These are phyloP conservation scores for Diacronema lutheri DNA, from an alignment of 78 protist genomes.

Conservation along the genomic window DNA sequence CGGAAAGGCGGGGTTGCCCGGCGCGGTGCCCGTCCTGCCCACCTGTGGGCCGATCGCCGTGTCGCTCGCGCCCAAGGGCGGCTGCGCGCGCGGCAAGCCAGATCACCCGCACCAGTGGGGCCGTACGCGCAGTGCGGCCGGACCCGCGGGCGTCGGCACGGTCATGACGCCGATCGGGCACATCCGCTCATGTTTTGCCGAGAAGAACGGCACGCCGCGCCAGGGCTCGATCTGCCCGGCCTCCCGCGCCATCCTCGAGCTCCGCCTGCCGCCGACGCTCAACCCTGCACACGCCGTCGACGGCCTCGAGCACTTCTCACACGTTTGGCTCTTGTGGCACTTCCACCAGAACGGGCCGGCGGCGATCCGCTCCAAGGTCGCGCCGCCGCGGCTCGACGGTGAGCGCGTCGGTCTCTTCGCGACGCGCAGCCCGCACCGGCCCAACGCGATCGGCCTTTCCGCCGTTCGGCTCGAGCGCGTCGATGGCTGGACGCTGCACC, in stretches of 20 bases:
- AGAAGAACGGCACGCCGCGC: conserved; percentile 22
- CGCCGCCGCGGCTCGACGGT: conserved; percentile 24
- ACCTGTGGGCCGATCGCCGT: no score
- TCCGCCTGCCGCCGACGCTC: background rate
- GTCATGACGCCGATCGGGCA: background rate
- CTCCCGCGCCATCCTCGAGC: background rate
- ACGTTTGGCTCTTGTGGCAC: conserved; percentile 10
- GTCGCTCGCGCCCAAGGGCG: no score
- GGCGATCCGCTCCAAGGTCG: background rate
- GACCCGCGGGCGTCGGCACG: no score
- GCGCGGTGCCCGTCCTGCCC: no score
- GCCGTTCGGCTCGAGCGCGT: background rate
- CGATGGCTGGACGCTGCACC: background rate
- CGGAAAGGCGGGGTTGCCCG: no score
- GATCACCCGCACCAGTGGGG: no score
- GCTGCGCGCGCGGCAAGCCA: no score
- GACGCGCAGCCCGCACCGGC: conserved; percentile 28
- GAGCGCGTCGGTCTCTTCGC: conserved; percentile 3
- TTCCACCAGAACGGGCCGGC: background rate
- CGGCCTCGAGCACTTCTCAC: background rate
- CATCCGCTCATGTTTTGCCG: background rate
- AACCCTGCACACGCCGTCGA: background rate
- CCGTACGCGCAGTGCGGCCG: no score
- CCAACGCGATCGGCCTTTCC: conserved; percentile 3
- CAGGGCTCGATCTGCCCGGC: background rate